Evolutionary conservation across 2,329 filamentous ascomycete species (phyloP), one percentile per base, ranked within the genome.

Genomic region (Ceratocystis variospora): DNA sequence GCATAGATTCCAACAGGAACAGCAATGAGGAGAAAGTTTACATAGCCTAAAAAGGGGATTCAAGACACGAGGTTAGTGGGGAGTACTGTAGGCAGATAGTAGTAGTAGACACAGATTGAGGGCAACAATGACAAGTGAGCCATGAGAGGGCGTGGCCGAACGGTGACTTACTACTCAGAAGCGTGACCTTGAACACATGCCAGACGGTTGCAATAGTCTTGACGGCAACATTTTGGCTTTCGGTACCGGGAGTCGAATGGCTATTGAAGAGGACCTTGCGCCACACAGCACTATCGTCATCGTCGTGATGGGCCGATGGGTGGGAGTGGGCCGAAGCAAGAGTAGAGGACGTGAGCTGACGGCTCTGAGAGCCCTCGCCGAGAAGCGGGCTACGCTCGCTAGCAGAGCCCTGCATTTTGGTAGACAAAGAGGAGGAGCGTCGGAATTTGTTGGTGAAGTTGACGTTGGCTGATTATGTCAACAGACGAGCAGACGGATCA

Each of bases 1-100:
- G 87, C 84, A 64, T 85, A 72, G 69, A 92, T 88, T 68, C 88
- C 88, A 53, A 89, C 74, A 8, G 88, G 88, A 7, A 91, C 89
- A 72, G 87, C 85, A 68, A 90, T 79, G 69, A 94, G 85, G 65
- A 87, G 79, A 70, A 87, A 81, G 73, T 92, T 93, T 73, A 85
- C 79, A 74, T 82, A 83, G 70, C 78, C 82, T 84, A 69, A 48
- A 6, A 12, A 41, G 22, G 6, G 15, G 15, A 46, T 10, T 25
- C 12, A 19, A 48, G 6, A 12, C 10, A 17, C 31, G 50, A n/a
- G 3, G 55, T 66, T 66, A 66, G 64, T 12, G 41, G 15, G 10
- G 10, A 44, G 57, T 31, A 25, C 7, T 19, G 6, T 28, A 28
- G 28, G 28, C 28, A 28, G 28, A 5, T 5, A 28, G 28, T 10